A percentile compares a stretch with the other conserved stretches of the same genome.
phyloP scores from a whole-genome alignment of 2,329 filamentous ascomycete genomes.

The Epichloe bromicola region DNA sequence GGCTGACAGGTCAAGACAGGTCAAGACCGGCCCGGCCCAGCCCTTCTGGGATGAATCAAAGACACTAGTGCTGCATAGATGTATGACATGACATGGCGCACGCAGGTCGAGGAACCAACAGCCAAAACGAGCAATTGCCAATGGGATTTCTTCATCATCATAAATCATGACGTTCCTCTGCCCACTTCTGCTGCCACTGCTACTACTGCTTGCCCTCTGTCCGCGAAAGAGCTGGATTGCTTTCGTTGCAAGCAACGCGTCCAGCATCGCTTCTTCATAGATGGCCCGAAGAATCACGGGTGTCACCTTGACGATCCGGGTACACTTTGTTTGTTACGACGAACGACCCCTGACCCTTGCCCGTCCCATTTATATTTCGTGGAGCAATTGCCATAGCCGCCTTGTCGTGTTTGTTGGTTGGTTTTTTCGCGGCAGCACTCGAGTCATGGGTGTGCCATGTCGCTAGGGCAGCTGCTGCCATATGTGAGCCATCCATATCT shows the following conservation, averaged over 20 bases:
- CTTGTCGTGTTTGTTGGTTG: neutral
- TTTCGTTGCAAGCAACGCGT: neutral
- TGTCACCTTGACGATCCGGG: neutral
- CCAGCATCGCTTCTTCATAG: neutral
- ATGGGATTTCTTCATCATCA: too few relatives aligned
- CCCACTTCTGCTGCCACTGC: too few relatives aligned
- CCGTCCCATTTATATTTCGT: neutral
- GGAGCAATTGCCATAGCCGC: neutral
- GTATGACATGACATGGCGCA: neutral
- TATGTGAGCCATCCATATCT: too few relatives aligned
- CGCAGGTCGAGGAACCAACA: neutral
- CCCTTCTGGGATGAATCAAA: neutral
- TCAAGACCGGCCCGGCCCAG: too few relatives aligned
- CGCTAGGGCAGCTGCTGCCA: too few relatives aligned
- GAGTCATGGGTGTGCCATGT: neutral
- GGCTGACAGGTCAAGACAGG: neutral
- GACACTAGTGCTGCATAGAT: neutral
- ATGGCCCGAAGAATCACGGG: neutral
- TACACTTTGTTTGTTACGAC: neutral
- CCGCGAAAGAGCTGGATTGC: too few relatives aligned
- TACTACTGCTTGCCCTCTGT: too few relatives aligned
- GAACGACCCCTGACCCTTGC: neutral
- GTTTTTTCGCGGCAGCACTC: neutral
- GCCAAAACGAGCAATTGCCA: neutral
- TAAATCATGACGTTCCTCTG: too few relatives aligned